These are phyloP conservation scores for Colletotrichum nymphaeae DNA, from an alignment of 2,329 filamentous ascomycete species.

Conservation along the genomic window DNA sequence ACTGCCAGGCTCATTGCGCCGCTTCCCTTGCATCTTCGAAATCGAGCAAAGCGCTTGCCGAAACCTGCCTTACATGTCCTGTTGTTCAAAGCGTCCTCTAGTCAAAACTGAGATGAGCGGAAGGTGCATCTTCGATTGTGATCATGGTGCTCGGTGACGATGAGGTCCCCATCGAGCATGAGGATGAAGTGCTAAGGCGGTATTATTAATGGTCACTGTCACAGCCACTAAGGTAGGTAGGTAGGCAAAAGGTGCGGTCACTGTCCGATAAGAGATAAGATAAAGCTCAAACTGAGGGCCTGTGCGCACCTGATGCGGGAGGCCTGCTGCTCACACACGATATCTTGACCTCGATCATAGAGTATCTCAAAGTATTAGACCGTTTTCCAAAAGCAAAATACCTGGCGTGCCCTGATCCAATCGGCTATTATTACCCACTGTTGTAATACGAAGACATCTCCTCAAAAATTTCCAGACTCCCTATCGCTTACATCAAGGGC, in stretches of 20 bases:
- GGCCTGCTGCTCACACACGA: no score
- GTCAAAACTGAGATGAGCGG: background rate
- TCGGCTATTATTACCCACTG: no score
- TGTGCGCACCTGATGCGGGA: background rate
- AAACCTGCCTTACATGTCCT: background rate
- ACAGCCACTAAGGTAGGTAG: background rate
- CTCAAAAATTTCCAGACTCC: no score
- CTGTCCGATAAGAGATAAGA: background rate
- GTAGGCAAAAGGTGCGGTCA: background rate
- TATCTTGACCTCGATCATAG: no score
- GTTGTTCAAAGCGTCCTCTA: background rate
- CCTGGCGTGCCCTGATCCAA: no score
- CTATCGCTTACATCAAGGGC: no score
- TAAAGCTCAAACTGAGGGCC: background rate
- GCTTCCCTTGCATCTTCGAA: conserved; percentile 5
- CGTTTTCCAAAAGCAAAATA: no score
- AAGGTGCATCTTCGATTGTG: background rate
- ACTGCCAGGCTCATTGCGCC: background rate
- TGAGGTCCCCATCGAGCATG: no score
- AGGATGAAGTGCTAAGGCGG: background rate
- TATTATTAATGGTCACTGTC: background rate
- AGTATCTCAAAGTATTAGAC: no score
- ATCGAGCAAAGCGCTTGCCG: background rate
- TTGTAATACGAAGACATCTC: no score
- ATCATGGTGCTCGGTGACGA: background rate